These are phyloP conservation scores for Eucalyptus viminalis DNA, from an alignment of 345 rosid species.

Conservation along the genomic window DNA sequence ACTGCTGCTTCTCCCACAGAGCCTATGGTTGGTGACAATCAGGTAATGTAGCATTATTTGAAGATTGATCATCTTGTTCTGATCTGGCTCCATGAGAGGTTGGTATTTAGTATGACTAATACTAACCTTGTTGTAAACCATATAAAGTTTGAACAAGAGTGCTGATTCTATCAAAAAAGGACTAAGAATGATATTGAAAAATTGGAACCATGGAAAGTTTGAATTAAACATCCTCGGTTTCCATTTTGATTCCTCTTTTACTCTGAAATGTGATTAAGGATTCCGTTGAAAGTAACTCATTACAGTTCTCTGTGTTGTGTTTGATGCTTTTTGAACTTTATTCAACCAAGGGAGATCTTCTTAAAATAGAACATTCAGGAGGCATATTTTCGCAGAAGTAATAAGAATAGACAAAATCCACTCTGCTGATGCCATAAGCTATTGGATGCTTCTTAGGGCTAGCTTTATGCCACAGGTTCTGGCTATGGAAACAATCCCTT, in stretches of 20 bases:
- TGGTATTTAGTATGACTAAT: not conserved
- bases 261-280: not conserved
- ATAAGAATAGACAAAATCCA: not conserved
- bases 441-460: not conserved
- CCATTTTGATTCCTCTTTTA: not conserved
- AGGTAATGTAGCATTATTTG: slow-evolving; percentile 19
- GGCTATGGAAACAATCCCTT: not conserved
- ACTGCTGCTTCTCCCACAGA: slow-evolving; percentile 37
- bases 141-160: not conserved
- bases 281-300: not conserved
- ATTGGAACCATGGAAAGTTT: not conserved
- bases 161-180: not conserved
- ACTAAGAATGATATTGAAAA: not conserved
- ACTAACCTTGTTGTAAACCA: not conserved
- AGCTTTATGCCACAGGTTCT: not conserved
- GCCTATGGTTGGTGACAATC: slow-evolving; percentile 42
- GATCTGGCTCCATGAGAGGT: not conserved
- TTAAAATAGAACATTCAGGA: not conserved
- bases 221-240: not conserved
- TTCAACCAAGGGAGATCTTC: not conserved
- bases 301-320: not conserved
- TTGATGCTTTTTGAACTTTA: not conserved
- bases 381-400: not conserved
- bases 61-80: not conserved
- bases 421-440: not conserved